These are phyloP conservation scores for Kwoniella sp. DNA, from an alignment of 768 basidiomycete species.

Conservation along the genomic window DNA sequence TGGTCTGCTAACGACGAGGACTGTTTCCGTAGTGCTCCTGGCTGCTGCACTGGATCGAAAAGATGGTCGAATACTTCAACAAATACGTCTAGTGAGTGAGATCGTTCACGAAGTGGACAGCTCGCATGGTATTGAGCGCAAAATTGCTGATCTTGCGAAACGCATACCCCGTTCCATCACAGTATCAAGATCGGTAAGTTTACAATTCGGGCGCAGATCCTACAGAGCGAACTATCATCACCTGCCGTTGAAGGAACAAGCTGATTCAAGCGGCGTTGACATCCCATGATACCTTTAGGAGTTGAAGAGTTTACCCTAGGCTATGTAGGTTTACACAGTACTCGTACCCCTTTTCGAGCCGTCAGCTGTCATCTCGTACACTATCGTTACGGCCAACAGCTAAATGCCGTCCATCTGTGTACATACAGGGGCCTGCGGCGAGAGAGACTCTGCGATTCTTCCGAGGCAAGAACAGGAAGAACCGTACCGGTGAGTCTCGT, in stretches of 20 bases:
- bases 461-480: conserved; percentile 8
- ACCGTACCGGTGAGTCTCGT: conserved; percentile 8
- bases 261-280: too few relatives aligned
- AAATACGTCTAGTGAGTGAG: conserved; percentile 18
- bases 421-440: neutral
- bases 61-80: conserved; percentile 10
- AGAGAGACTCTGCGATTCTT: neutral
- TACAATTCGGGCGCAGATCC: neutral
- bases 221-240: neutral
- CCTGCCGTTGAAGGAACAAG: too few relatives aligned
- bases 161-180: neutral
- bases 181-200: conserved; percentile 4
- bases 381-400: neutral
- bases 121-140: too few relatives aligned
- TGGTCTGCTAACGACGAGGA: neutral
- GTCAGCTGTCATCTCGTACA: neutral
- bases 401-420: neutral
- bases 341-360: neutral
- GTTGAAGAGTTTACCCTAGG: neutral
- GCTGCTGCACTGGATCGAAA: conserved; percentile 1
- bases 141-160: too few relatives aligned
- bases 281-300: too few relatives aligned
- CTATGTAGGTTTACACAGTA: conserved; percentile 6
- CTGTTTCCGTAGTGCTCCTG: conserved; percentile 10
- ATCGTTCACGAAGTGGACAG: too few relatives aligned